Base-by-base conservation (phyloP, 257 asterid genomes). In the Rauvolfia tetraphylla region DNA sequence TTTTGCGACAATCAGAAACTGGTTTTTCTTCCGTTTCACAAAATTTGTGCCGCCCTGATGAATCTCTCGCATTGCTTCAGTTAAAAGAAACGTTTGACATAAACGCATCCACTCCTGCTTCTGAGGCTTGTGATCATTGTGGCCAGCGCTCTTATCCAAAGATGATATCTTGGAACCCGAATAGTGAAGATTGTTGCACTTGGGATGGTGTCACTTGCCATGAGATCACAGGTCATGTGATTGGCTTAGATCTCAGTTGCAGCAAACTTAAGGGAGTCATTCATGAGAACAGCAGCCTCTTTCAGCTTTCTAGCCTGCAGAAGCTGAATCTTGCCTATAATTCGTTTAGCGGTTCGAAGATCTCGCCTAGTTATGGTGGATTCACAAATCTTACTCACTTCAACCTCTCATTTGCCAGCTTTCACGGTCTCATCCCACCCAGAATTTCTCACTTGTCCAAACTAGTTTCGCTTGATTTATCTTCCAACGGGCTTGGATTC, bases 161-260 rank as follows among this genome's bases (percentile, higher is more conserved):
- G 49, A 75, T n/a, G 3, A 11, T 2, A 20, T 56, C 38, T 44
- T 75, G 72, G 72, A 75, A 75, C 13, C 11, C 0, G 12, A 66
- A 7, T 12, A 27, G 67, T 9, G 3, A 39, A 1, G 78, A 74
- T 59, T 59, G 78, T 18, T 75, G 71, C 44, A n/a, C 29, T 0
- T 29, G 72, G 49, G 72, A 62, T 15, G 78, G 78, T 0, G 69
- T 74, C 14, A 39, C n/a, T 0, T 74, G 78, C 39, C 27, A 74
- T 25, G 2, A n/a, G 1, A 22, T 61, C 14, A 61, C 79, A 0
- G 51, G 79, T 44, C 78, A 20, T 0, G 44, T 75, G 7, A 29
- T 75, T 38, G 36, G 48, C 15, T n/a, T 75, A 5, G 79, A 75
- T 0, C 72, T 75, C 7, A 75, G 73, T 42, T 75, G 79, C 72